A percentile compares a stretch with the other conserved stretches of the same genome.
Conservation (phyloP, 2,329 filamentous ascomycete species). For the Neonectria neomacrospora region DNA sequence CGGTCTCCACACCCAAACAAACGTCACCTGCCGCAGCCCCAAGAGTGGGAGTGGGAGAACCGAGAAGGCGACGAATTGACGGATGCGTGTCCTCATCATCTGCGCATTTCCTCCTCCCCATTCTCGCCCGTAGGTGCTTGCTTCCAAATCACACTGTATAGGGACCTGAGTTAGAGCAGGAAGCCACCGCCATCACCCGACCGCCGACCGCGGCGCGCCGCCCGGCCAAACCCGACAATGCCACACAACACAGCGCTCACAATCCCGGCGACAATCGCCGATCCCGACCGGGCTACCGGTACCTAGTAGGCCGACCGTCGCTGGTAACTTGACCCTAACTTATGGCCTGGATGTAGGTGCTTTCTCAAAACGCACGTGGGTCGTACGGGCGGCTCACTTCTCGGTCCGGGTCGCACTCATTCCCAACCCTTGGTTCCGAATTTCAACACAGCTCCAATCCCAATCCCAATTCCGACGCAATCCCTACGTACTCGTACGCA, state of each 20-base stretch:
- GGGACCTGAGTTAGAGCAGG: background rate
- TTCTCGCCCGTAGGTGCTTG: background rate
- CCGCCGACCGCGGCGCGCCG: background rate
- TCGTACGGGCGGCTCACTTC: slow-evolving; percentile 32
- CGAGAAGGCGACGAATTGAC: background rate
- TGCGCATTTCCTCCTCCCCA: background rate
- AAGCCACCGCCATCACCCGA: slow-evolving; percentile 14
- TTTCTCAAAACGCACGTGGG: slow-evolving; percentile 8
- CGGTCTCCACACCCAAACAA: slow-evolving; percentile 14
- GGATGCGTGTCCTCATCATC: slow-evolving; percentile 5
- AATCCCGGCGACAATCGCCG: slow-evolving; percentile 7
- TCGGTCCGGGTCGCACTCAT: slow-evolving; percentile 28
- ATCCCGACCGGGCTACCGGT: slow-evolving; percentile 21
- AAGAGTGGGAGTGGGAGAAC: slow-evolving; percentile 16
- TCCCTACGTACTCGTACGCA: background rate
- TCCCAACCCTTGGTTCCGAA: slow-evolving; percentile 6
- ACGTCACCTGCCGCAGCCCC: slow-evolving; percentile 13
- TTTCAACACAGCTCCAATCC: background rate
- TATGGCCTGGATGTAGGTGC: no score
- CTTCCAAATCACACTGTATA: no score
- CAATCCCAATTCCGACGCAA: background rate
- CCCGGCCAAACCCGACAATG: slow-evolving; percentile 24
- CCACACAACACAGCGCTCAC: slow-evolving; percentile 2
- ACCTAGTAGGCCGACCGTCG: slow-evolving; percentile 13
- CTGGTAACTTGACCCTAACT: slow-evolving; percentile 6